phyloP scores from a whole-genome alignment of 768 basidiomycete species.

The Leucocoprinus sp. region DNA sequence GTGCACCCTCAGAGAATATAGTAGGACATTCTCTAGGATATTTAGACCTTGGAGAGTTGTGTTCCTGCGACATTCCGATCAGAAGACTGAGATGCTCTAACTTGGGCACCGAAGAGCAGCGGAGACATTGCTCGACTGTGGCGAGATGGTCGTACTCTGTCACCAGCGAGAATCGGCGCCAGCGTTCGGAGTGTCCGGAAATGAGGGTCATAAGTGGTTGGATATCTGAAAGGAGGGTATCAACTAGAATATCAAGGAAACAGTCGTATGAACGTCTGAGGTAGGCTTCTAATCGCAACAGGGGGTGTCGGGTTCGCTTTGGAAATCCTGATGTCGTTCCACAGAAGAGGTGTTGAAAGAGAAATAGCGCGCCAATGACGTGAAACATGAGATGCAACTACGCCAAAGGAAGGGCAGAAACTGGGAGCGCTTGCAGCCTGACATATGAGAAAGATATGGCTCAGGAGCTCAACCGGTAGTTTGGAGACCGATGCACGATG shows the following conservation, averaged over 20 bases:
- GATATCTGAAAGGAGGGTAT: constrained; percentile 16
- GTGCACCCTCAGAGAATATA: constrained; percentile 25
- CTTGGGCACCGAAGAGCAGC: constrained; percentile 20
- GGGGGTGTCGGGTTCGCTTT: constrained; percentile 17
- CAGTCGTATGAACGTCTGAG: constrained; percentile 29
- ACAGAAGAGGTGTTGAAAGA: constrained; percentile 33
- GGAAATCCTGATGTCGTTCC: constrained; percentile 32
- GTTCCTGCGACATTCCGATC: constrained; percentile 21
- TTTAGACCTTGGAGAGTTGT: constrained; percentile 22
- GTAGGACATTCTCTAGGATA: constrained; percentile 21
- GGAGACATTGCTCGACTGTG: constrained; percentile 22
- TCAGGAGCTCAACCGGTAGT: constrained; percentile 34
- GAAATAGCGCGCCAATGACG: constrained; percentile 34
- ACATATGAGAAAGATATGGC: constrained; percentile 29
- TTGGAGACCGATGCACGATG: constrained; percentile 23
- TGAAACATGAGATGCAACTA: constrained; percentile 38
- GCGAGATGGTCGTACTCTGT: constrained; percentile 16
- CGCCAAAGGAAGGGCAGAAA: constrained; percentile 20
- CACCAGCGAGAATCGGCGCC: constrained; percentile 30
- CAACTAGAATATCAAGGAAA: constrained; percentile 28
- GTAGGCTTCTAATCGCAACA: constrained; percentile 26
- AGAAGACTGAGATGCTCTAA: constrained; percentile 33
- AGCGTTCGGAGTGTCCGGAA: constrained; percentile 28
- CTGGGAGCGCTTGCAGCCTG: constrained; percentile 15
- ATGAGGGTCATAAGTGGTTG: constrained; percentile 24